Conservation (phyloP, 805 yeast species). For the Candida multigemmis region DNA sequence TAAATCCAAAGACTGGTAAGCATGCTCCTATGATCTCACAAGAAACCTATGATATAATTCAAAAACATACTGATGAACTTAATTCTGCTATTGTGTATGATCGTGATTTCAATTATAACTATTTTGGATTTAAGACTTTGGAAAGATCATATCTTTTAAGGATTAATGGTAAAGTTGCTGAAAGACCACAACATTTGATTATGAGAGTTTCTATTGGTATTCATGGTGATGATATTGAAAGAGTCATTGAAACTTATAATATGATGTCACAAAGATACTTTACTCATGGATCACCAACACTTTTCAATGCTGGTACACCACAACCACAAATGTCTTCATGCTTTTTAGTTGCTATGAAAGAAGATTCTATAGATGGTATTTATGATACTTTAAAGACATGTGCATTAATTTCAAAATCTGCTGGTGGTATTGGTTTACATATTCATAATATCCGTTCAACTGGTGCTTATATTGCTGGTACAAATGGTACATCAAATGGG, state of each 20-base stretch:
- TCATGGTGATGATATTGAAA: slow-evolving; percentile 44
- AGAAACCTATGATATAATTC: slow-evolving; percentile 30
- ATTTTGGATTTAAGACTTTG: slow-evolving; percentile 53
- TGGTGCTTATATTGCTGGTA: slow-evolving; percentile 54
- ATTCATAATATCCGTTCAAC: slow-evolving; percentile 51
- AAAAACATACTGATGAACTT: slow-evolving; percentile 30
- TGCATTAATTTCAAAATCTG: slow-evolving; percentile 54
- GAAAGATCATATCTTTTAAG: slow-evolving; percentile 50
- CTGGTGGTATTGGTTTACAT: slow-evolving; percentile 58
- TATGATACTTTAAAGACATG: slow-evolving; percentile 53
- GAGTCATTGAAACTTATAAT: slow-evolving; percentile 48
- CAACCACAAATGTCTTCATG: slow-evolving; percentile 54
- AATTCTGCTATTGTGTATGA: slow-evolving; percentile 37
- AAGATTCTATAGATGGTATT: slow-evolving; percentile 56
- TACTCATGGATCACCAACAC: slow-evolving; percentile 56
- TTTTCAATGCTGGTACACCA: slow-evolving; percentile 56
- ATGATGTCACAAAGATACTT: slow-evolving; percentile 51
- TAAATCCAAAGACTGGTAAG: slow-evolving; percentile 69
- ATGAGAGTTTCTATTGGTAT: slow-evolving; percentile 59
- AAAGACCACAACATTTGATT: slow-evolving; percentile 52
- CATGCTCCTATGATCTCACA: slow-evolving; percentile 39
- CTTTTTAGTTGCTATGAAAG: slow-evolving; percentile 55
- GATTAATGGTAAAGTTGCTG: slow-evolving; percentile 48
- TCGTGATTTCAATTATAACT: slow-evolving; percentile 47
- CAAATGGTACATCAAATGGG: slow-evolving; percentile 57